Percentiles rank a stretch among this genome's conserved stretches.
These are phyloP conservation scores for Fusarium veterinarium DNA, from an alignment of 2,329 filamentous ascomycete species.

Conservation along the genomic window DNA sequence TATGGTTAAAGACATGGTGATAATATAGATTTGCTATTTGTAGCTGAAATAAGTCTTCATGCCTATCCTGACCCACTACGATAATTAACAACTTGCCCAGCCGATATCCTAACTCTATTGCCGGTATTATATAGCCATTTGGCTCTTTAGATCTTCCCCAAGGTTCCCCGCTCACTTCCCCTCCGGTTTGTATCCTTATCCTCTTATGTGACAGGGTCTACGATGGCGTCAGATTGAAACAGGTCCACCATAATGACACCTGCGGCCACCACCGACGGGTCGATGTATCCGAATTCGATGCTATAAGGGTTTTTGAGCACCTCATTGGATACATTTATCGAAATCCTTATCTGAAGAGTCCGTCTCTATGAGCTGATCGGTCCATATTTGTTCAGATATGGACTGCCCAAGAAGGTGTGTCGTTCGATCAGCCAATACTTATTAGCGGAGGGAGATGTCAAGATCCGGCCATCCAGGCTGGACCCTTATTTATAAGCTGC, in stretches of 20 bases:
- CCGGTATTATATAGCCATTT: background rate
- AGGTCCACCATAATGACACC: conserved; percentile 20
- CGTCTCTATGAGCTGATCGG: conserved; percentile 1
- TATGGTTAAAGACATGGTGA: no score
- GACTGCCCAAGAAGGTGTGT: background rate
- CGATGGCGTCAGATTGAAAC: conserved; percentile 38
- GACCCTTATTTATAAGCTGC: background rate
- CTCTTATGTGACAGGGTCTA: conserved; percentile 12
- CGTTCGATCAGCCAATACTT: background rate
- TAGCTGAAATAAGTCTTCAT: background rate
- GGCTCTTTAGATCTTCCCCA: background rate
- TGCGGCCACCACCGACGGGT: conserved; percentile 34
- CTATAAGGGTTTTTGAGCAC: background rate
- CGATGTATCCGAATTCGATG: background rate
- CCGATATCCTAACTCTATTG: background rate
- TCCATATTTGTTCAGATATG: background rate
- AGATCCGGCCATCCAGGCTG: background rate
- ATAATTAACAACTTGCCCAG: background rate
- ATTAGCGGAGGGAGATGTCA: background rate
- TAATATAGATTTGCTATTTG: background rate
- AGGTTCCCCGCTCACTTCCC: conserved; percentile 18
- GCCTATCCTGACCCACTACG: background rate
- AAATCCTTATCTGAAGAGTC: background rate
- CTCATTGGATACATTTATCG: conserved; percentile 15
- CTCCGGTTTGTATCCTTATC: conserved; percentile 6